These are phyloP conservation scores for Macrophomina tecta DNA, from an alignment of 2,329 filamentous ascomycete species.

Conservation along the genomic window DNA sequence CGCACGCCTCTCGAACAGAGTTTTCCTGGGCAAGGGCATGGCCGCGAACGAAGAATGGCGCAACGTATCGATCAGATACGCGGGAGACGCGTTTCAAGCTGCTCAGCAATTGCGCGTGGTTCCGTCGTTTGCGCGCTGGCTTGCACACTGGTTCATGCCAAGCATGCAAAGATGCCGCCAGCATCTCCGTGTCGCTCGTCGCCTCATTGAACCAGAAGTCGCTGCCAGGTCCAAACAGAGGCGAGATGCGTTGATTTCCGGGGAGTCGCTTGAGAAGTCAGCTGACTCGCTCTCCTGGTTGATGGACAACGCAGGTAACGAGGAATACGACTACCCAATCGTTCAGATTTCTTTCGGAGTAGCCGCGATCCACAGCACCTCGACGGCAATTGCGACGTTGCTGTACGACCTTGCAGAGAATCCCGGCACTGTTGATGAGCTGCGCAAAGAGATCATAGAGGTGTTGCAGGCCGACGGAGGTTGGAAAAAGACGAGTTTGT, in stretches of 20 bases:
- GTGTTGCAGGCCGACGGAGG: slow-evolving; percentile 27
- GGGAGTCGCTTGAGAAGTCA: slow-evolving; percentile 33
- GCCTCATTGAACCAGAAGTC: slow-evolving; percentile 45
- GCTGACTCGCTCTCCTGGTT: slow-evolving; percentile 34
- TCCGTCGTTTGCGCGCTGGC: slow-evolving; percentile 42
- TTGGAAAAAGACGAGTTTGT: slow-evolving; percentile 28
- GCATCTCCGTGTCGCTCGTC: slow-evolving; percentile 39
- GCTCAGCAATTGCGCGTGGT: slow-evolving; percentile 42
- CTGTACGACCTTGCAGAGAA: slow-evolving; percentile 31
- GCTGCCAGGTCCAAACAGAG: slow-evolving; percentile 32
- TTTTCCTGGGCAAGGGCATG: slow-evolving; percentile 47
- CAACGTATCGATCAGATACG: slow-evolving; percentile 42
- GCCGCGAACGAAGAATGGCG: slow-evolving; percentile 50
- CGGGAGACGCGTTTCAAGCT: slow-evolving; percentile 42
- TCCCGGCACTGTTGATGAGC: slow-evolving; percentile 29
- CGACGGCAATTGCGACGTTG: slow-evolving; percentile 29
- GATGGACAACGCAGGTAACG: slow-evolving; percentile 34
- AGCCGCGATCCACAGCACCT: slow-evolving; percentile 35
- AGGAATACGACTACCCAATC: slow-evolving; percentile 26
- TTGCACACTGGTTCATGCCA: slow-evolving; percentile 45
- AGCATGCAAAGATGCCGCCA: slow-evolving; percentile 34
- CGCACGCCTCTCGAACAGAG: slow-evolving; percentile 35
- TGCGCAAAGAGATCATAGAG: slow-evolving; percentile 29
- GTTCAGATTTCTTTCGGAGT: slow-evolving; percentile 25
- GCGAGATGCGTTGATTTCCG: slow-evolving; percentile 30